Percentiles rank a stretch among this genome's conserved stretches.
Conservation (phyloP, 2,329 filamentous ascomycete genomes). For the Colletotrichum filicis region DNA sequence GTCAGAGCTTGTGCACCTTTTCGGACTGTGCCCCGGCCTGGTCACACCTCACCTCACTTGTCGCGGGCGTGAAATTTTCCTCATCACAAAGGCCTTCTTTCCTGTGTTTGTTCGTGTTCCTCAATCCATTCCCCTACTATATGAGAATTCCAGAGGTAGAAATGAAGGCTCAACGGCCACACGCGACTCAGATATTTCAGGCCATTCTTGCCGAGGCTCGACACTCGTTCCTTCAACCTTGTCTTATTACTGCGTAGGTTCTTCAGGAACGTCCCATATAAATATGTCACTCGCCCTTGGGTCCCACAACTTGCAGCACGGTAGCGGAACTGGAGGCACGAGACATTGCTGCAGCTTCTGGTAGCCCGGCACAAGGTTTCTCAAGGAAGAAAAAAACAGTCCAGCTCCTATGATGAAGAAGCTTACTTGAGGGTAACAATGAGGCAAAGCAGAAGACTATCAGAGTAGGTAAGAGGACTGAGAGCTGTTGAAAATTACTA, state of each 20-base stretch:
- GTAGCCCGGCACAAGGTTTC: no score
- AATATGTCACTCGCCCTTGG: neutral
- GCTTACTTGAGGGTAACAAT: no score
- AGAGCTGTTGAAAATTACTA: no score
- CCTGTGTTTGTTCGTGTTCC: neutral
- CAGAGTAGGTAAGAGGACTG: no score
- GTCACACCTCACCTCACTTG: neutral
- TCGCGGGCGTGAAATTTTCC: neutral
- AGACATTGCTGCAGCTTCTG: neutral
- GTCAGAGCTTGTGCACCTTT: neutral
- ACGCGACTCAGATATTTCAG: conserved; percentile 21
- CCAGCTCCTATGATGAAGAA: no score
- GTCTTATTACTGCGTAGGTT: no score
- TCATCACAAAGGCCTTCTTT: neutral
- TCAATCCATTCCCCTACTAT: conserved; percentile 1
- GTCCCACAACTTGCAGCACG: neutral
- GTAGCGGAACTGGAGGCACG: neutral
- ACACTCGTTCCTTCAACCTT: neutral
- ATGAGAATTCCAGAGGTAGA: neutral
- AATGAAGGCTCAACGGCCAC: conserved; percentile 15
- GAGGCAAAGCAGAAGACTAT: no score
- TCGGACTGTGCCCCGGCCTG: neutral
- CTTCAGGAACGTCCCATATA: conserved; percentile 1
- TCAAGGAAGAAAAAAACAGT: no score
- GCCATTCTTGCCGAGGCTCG: conserved; percentile 9